These are phyloP conservation scores for Fonsecaea pugnacius DNA, from an alignment of 2,329 filamentous ascomycete genomes.

Conservation along the genomic window DNA sequence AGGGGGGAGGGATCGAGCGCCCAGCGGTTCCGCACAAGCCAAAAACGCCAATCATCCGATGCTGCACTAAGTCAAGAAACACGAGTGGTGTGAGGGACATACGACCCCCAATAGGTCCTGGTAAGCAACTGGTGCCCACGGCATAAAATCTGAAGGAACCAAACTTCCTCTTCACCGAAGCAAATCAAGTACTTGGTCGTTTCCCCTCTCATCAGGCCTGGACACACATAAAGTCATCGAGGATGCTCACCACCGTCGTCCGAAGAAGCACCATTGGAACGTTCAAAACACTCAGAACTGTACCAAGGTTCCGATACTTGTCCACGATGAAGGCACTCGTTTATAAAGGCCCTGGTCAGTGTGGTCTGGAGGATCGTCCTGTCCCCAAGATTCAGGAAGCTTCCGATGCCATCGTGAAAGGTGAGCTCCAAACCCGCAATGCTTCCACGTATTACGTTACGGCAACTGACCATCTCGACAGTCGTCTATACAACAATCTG, in stretches of 20 bases:
- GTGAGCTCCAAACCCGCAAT: background rate
- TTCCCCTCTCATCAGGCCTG: background rate
- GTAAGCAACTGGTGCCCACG: background rate
- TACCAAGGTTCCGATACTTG: background rate
- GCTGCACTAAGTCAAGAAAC: background rate
- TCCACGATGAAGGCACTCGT: slow-evolving; percentile 54
- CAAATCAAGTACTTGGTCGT: background rate
- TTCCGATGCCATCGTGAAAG: slow-evolving; percentile 56
- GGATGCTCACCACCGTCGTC: slow-evolving; percentile 1
- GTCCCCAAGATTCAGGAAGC: slow-evolving; percentile 49
- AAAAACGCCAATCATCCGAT: slow-evolving; percentile 10
- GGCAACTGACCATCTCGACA: background rate
- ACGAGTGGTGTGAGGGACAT: slow-evolving; percentile 7
- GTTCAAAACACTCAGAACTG: background rate
- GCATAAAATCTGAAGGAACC: background rate
- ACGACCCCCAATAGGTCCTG: slow-evolving; percentile 10
- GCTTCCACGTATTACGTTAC: background rate
- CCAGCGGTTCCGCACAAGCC: background rate
- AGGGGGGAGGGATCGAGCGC: background rate
- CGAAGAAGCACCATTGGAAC: slow-evolving; percentile 3
- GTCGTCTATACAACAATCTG: slow-evolving; percentile 58
- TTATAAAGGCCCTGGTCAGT: slow-evolving; percentile 44
- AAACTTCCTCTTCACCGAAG: slow-evolving; percentile 1
- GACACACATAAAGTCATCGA: background rate
- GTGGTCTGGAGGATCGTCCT: slow-evolving; percentile 50